A percentile compares a stretch with the other conserved stretches of the same genome.
These are phyloP conservation scores for Arachis hypogaea DNA, from an alignment of 306 rosid species.

Conservation along the genomic window DNA sequence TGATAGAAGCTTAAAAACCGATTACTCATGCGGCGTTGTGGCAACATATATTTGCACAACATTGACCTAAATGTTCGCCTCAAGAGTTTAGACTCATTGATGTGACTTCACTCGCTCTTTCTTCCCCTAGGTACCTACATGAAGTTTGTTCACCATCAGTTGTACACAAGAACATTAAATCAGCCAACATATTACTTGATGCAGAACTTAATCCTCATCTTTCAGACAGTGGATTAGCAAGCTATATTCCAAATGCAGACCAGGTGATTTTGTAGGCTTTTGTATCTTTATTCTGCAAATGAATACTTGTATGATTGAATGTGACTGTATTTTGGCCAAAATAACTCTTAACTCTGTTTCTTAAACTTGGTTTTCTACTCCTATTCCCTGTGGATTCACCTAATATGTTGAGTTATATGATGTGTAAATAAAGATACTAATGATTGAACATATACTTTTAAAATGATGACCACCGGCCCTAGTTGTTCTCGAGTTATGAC, in stretches of 20 bases:
- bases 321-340: slow-evolving; percentile 8
- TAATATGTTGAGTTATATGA: slow-evolving; percentile 7
- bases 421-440: slow-evolving; percentile 1
- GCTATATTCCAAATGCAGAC: slow-evolving; percentile 71
- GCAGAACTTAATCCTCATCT: slow-evolving; percentile 95
- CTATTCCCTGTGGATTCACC: background rate
- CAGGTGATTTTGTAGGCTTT: slow-evolving; percentile 55
- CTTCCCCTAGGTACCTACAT: slow-evolving; percentile 81
- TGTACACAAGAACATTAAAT: slow-evolving; percentile 87
- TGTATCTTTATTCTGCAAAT: slow-evolving; percentile 13
- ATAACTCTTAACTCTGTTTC: slow-evolving; percentile 13
- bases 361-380: slow-evolving; percentile 10
- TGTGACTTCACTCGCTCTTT: slow-evolving; percentile 27
- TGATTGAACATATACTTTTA: background rate
- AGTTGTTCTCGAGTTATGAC: background rate
- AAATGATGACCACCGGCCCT: no score
- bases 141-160: slow-evolving; percentile 94
- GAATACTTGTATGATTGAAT: background rate
- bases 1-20: slow-evolving; percentile 8
- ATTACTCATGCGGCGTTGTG: background rate
- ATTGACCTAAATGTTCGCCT: slow-evolving; percentile 25
- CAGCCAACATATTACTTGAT: slow-evolving; percentile 85
- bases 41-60: slow-evolving; percentile 32
- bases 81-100: slow-evolving; percentile 1
- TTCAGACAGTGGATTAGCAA: slow-evolving; percentile 88